phyloP scores from a whole-genome alignment of 352 stramenopile species.

The Pythium brassicae region DNA sequence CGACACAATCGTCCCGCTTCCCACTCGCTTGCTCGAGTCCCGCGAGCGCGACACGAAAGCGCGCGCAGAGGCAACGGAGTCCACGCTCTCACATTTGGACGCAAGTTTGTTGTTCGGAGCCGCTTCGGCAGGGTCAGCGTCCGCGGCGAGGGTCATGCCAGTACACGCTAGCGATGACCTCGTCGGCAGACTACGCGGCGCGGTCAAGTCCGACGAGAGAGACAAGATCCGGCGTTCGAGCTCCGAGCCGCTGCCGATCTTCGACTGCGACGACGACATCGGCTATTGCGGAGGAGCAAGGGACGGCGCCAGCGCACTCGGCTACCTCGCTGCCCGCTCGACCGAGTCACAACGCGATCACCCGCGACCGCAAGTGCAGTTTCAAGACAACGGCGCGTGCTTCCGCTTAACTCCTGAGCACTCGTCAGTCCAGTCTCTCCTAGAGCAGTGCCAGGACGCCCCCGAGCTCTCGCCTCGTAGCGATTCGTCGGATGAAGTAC shows the following conservation, averaged over 20 bases:
- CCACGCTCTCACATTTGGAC: background rate
- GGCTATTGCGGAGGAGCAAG: background rate
- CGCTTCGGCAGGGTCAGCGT: background rate
- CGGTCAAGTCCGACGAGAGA: slow-evolving; percentile 5
- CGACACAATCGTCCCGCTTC: slow-evolving; percentile 15
- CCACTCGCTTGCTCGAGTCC: background rate
- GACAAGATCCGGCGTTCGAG: slow-evolving; percentile 3
- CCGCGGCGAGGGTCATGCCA: slow-evolving; percentile 3
- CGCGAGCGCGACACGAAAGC: background rate
- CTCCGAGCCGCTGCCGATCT: slow-evolving; percentile 12
- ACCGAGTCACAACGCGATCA: background rate
- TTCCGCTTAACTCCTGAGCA: background rate
- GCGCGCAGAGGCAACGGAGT: background rate
- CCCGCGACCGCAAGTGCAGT: background rate
- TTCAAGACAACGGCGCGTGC: background rate
- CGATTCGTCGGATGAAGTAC: no score
- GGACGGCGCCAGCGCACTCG: background rate
- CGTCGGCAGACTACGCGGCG: slow-evolving; percentile 6
- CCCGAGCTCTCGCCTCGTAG: no score
- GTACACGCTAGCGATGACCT: slow-evolving; percentile 10
- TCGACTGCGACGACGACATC: slow-evolving; percentile 3
- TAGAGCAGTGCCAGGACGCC: background rate
- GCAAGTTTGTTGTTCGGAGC: background rate
- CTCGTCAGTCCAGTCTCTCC: background rate
- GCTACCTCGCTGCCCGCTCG: background rate